Base-by-base conservation (phyloP, 1,284 basidiomycete species). In the Cryptococcus amylolentus region DNA sequence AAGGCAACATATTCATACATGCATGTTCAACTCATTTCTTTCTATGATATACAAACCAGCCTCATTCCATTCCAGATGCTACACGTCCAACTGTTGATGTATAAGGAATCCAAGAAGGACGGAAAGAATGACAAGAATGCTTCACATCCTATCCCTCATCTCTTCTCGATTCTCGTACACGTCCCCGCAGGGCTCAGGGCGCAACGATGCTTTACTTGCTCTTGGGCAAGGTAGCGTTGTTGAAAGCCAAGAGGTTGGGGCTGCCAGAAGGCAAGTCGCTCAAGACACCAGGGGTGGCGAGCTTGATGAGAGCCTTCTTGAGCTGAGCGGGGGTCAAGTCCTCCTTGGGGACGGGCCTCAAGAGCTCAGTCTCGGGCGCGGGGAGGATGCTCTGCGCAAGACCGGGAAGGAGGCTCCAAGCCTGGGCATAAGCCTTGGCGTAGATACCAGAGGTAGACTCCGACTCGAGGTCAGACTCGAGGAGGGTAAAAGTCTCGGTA, bases 191-290 rank as follows among this genome's bases (percentile, higher is more conserved):
- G 31, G 31, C 31, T 6, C 10, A 35, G 1, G 10, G 31, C 31
- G 6, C 6, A 35, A 35, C 31, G 23, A 35, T 3, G 7, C 31
- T 51, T 54, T 64, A 67, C 62, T 66, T 66, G 62, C 61, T 66
- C 47, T 51, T 54, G 31, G 64, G 51, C 14, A 57, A 49, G 45
- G 87, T 89, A n/a, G 84, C 87, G 67, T 91, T 91, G 82, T 91
- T 92, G 81, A 85, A 91, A 55, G 88, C 82, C 68, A 91, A 80
- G 67, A 86, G 66, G 80, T 92, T 91, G 56, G 83, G 80, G 2
- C 82, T 78, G 5, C 63, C 61, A 42, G 40, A 42, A 16, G 2
- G 84, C 12, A 86, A 68, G 44, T 81, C 78, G 1, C 67, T 61
- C 23, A 94, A 78, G 38, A 81, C 60, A 57, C 78, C 83, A n/a